These are phyloP conservation scores for Fusarium sp. DNA, from an alignment of 2,329 filamentous ascomycete species.

Conservation along the genomic window DNA sequence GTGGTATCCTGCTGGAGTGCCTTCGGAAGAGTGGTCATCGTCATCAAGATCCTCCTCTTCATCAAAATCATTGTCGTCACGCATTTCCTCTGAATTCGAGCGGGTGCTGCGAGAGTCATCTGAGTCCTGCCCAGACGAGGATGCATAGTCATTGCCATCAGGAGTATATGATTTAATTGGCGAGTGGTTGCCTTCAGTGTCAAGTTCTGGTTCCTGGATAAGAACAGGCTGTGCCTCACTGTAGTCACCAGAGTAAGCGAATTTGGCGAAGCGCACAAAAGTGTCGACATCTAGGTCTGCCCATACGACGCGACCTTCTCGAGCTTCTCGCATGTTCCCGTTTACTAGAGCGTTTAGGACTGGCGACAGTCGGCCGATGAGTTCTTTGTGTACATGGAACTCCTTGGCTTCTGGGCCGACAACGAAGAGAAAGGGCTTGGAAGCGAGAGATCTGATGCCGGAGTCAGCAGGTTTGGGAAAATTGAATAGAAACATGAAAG, in stretches of 20 bases:
- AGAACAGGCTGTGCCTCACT: constrained; percentile 23
- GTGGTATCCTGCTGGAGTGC: neutral
- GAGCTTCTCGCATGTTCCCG: constrained; percentile 38
- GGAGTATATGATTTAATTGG: neutral
- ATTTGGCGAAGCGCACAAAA: constrained; percentile 41
- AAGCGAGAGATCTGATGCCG: constrained; percentile 30
- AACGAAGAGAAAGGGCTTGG: constrained; percentile 39
- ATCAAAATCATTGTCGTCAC: neutral
- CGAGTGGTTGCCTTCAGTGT: neutral
- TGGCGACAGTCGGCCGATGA: constrained; percentile 33
- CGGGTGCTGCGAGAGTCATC: neutral
- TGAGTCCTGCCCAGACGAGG: neutral
- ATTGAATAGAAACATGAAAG: neutral
- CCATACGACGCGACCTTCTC: constrained; percentile 37
- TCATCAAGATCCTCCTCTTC: neutral
- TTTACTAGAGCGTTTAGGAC: constrained; percentile 37
- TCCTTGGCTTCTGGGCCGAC: constrained; percentile 34
- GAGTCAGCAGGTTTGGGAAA: neutral
- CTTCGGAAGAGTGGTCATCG: neutral
- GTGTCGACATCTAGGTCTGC: constrained; percentile 37
- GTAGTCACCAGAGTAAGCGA: constrained; percentile 38
- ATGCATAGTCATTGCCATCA: neutral
- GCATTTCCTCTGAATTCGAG: neutral
- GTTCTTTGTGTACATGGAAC: constrained; percentile 37
- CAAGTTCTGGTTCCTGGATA: neutral